Percentiles rank a stretch among this genome's conserved stretches.
Conservation (phyloP, 1,284 basidiomycete genomes). For the Anthracocystis walkeri region DNA sequence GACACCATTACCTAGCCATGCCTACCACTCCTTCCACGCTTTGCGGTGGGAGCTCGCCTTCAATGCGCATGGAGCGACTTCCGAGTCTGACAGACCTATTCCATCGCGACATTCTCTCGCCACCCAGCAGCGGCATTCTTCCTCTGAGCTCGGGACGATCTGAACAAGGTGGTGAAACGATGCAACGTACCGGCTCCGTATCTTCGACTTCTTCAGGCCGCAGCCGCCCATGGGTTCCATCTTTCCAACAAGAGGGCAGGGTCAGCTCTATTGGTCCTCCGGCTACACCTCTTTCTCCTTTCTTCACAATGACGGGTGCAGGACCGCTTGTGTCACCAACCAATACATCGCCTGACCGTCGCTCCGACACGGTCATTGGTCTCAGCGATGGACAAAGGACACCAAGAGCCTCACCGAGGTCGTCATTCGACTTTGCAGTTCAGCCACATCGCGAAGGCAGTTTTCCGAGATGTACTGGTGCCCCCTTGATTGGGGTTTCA, state of each 20-base stretch:
- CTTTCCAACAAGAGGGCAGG: slow-evolving; percentile 17
- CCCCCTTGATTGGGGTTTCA: slow-evolving; percentile 34
- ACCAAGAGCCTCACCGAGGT: slow-evolving; percentile 19
- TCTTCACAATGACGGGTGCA: slow-evolving; percentile 10
- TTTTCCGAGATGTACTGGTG: slow-evolving; percentile 30
- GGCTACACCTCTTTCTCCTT: slow-evolving; percentile 38
- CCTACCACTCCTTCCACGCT: slow-evolving; percentile 36
- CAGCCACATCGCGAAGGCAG: background rate
- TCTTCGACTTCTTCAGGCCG: slow-evolving; percentile 30
- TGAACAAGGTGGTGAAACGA: slow-evolving; percentile 12
- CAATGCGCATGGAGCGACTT: slow-evolving; percentile 23
- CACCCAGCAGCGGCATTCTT: slow-evolving; percentile 22
- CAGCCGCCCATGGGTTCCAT: slow-evolving; percentile 17
- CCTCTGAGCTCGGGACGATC: slow-evolving; percentile 13
- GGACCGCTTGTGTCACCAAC: slow-evolving; percentile 19
- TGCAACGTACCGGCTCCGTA: slow-evolving; percentile 27
- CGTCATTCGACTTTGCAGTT: slow-evolving; percentile 16
- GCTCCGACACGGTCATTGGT: background rate
- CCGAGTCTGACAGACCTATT: slow-evolving; percentile 43
- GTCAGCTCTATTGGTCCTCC: slow-evolving; percentile 30
- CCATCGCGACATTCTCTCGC: slow-evolving; percentile 40
- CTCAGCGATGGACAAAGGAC: slow-evolving; percentile 29
- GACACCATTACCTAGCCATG: slow-evolving; percentile 34
- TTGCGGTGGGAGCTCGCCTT: slow-evolving; percentile 23
- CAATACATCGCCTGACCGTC: slow-evolving; percentile 3